These are phyloP conservation scores for Emericellopsis atlantica DNA, from an alignment of 2,329 filamentous ascomycete species.

Conservation along the genomic window DNA sequence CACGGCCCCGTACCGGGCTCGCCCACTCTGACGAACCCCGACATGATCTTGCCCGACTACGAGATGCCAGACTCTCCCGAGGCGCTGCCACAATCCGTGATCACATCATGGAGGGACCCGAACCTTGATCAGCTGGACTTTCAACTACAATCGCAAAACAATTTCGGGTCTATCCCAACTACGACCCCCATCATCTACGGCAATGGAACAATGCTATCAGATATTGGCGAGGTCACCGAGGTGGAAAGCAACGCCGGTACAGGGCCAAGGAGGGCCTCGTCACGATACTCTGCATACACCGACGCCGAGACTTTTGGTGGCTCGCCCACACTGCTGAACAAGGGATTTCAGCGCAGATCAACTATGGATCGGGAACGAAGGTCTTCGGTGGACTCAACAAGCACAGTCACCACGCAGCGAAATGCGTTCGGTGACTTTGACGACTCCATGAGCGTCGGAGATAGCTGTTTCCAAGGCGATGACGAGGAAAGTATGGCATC, in stretches of 20 bases:
- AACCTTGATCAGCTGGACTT: constrained; percentile 24
- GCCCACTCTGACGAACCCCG: constrained; percentile 82
- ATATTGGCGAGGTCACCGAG: constrained; percentile 47
- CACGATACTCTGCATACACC: constrained; percentile 17
- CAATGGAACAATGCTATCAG: constrained; percentile 56
- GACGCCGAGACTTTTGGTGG: constrained; percentile 13
- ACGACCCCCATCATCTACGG: constrained; percentile 56
- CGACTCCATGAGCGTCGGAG: constrained; percentile 47
- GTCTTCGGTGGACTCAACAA: constrained; percentile 46
- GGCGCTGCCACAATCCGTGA: constrained; percentile 34
- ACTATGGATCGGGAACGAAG: constrained; percentile 26
- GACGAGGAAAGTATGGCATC: constrained; percentile 55
- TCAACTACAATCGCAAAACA: constrained; percentile 22
- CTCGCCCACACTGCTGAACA: constrained; percentile 21
- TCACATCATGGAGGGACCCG: constrained; percentile 38
- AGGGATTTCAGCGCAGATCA: constrained; percentile 22
- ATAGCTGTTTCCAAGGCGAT: constrained; percentile 54
- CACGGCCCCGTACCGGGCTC: constrained; percentile 45
- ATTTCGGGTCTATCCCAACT: constrained; percentile 32
- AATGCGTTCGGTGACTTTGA: constrained; percentile 48
- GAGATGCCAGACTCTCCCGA: constrained; percentile 43
- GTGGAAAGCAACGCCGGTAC: constrained; percentile 34
- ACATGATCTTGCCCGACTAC: constrained; percentile 82
- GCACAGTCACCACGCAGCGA: constrained; percentile 40
- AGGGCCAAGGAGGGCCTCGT: constrained; percentile 23